These are phyloP conservation scores for Phoma herbarum DNA, from an alignment of 2,329 filamentous ascomycete genomes.

Conservation along the genomic window DNA sequence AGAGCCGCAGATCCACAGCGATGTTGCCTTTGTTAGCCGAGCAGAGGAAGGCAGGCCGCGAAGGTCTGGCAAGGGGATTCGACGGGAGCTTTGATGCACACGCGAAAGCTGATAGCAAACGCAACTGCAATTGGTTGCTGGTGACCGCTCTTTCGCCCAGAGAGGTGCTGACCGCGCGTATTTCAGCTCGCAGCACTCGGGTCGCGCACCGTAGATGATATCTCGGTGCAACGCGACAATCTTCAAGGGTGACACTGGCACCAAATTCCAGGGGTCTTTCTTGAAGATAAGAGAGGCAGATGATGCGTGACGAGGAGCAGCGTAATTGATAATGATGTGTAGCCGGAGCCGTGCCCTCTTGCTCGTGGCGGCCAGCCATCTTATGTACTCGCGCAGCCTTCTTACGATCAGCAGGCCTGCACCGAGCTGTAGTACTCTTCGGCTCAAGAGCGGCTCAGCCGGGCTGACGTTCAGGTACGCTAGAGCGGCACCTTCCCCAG, in stretches of 20 bases:
- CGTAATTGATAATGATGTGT: not conserved
- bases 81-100: constrained; percentile 4
- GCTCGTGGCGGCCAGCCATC: constrained; percentile 2
- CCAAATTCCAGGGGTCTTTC: constrained; percentile 10
- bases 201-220: constrained; percentile 11
- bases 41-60: constrained; percentile 5
- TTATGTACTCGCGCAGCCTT: constrained; percentile 5
- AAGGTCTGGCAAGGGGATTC: not conserved
- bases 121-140: constrained; percentile 42
- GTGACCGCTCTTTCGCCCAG: constrained; percentile 40
- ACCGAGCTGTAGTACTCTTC: constrained; percentile 11
- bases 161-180: constrained; percentile 18
- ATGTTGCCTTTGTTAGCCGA: constrained; percentile 7
- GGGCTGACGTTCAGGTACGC: constrained; percentile 4
- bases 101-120: constrained; percentile 33
- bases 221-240: constrained; percentile 32
- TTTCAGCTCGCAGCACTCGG: constrained; percentile 2
- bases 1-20: constrained; percentile 23
- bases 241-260: constrained; percentile 20
- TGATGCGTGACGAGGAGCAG: not conserved
- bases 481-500: constrained; percentile 27
- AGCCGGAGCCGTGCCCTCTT: constrained; percentile 14
- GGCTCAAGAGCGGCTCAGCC: constrained; percentile 2
- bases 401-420: constrained; percentile 3
- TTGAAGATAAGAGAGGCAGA: constrained; percentile 12